phyloP scores from a whole-genome alignment of 2,329 filamentous ascomycete genomes.

The Diaporthe caulivora region DNA sequence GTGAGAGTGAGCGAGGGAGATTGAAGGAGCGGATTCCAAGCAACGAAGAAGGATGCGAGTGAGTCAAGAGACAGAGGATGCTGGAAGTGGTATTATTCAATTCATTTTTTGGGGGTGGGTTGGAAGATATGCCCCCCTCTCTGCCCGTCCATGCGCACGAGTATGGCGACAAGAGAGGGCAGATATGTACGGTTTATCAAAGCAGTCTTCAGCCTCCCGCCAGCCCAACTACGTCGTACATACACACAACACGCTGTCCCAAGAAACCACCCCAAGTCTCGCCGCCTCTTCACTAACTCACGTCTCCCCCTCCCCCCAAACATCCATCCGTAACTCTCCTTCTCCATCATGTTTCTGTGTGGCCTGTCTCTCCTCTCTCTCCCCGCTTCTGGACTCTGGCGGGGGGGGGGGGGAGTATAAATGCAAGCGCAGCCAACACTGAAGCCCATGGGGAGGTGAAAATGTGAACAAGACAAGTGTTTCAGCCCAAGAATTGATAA shows the following conservation, averaged over 20 bases:
- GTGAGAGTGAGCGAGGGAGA: background rate
- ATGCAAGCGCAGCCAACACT: conserved; percentile 16
- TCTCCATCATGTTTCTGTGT: background rate
- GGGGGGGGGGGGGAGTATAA: background rate
- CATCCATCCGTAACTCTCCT: background rate
- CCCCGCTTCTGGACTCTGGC: background rate
- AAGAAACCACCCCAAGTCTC: background rate
- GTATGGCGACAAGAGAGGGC: background rate
- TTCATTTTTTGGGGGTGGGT: background rate
- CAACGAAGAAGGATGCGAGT: background rate
- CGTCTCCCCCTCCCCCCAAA: background rate
- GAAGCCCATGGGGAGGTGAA: background rate
- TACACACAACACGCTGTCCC: conserved; percentile 11
- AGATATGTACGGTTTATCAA: conserved; percentile 15
- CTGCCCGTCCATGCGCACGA: conserved; percentile 6
- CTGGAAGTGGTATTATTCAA: conserved; percentile 22
- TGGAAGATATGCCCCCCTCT: background rate
- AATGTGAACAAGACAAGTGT: background rate
- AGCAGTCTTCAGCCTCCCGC: conserved; percentile 24
- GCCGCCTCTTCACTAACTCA: background rate
- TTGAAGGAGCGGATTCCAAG: background rate
- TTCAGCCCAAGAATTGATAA: conserved; percentile 18
- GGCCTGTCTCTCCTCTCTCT: background rate
- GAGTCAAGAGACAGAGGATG: background rate
- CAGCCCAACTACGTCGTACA: conserved; percentile 18